Conservation (phyloP, 345 rosid species). For the Pelargonium nanum region DNA sequence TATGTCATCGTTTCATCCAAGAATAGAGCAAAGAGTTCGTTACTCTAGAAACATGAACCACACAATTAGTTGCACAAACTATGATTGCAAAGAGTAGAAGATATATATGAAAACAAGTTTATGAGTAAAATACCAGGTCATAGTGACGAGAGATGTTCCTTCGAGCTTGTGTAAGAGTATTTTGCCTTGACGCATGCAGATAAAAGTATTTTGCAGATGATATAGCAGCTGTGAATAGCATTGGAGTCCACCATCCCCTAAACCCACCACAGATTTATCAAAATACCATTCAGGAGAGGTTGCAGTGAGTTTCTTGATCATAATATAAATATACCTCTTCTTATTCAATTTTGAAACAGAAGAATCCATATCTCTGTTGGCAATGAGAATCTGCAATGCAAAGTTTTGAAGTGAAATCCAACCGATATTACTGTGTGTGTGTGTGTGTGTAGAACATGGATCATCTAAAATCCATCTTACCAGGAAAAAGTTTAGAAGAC, state of each 20-base stretch:
- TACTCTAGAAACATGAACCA: slow-evolving; percentile 40
- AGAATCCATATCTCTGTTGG: slow-evolving; percentile 45
- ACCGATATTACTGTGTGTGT: not conserved
- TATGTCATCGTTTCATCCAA: slow-evolving; percentile 87
- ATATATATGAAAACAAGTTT: not conserved
- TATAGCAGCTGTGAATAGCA: slow-evolving; percentile 58
- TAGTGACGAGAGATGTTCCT: slow-evolving; percentile 83
- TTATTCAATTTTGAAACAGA: slow-evolving; percentile 31
- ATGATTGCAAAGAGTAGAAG: not conserved
- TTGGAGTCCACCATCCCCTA: slow-evolving; percentile 99
- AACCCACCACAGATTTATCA: not conserved
- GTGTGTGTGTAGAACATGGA: not conserved
- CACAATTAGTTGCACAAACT: not conserved
- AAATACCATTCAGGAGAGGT: not conserved
- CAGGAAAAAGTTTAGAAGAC: slow-evolving; percentile 65
- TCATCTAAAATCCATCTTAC: slow-evolving; percentile 23
- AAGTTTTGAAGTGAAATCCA: not conserved
- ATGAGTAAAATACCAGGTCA: slow-evolving; percentile 49
- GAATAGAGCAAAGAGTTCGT: slow-evolving; percentile 65
- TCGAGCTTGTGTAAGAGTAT: slow-evolving; percentile 84
- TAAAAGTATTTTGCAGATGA: slow-evolving; percentile 71
- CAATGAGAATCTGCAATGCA: slow-evolving; percentile 55
- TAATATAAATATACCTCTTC: slow-evolving; percentile 38
- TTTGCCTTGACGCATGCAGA: slow-evolving; percentile 63
- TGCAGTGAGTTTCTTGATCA: not conserved